A percentile compares a stretch with the other conserved stretches of the same genome.
These are phyloP conservation scores for Daldinia grandis DNA, from an alignment of 495 filamentous ascomycete genomes.

Conservation along the genomic window DNA sequence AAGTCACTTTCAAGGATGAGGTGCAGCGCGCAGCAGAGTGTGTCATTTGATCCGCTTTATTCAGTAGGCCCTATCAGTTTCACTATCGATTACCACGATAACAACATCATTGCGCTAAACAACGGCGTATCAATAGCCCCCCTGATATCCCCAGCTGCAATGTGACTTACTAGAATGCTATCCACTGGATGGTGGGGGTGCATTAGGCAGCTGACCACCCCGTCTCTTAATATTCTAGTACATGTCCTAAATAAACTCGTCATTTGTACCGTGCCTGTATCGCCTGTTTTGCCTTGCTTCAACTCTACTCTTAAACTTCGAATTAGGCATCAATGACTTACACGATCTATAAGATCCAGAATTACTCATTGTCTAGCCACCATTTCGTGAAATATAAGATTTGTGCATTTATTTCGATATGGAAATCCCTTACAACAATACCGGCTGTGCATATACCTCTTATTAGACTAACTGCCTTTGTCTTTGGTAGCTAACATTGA, in stretches of 20 bases:
- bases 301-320: neutral
- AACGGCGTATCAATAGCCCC: slow-evolving; percentile 16
- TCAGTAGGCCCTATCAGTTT: slow-evolving; percentile 29
- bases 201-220: slow-evolving; percentile 40
- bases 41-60: slow-evolving; percentile 41
- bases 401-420: neutral
- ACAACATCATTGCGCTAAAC: slow-evolving; percentile 25
- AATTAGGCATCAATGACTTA: neutral
- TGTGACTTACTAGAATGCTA: slow-evolving; percentile 19
- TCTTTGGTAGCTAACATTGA: neutral
- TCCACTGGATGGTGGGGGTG: slow-evolving; percentile 24
- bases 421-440: neutral
- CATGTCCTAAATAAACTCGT: neutral
- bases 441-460: too few species aligned
- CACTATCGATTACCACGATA: slow-evolving; percentile 39
- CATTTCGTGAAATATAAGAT: neutral
- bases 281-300: neutral
- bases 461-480: too few species aligned
- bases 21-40: slow-evolving; percentile 29
- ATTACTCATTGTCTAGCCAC: neutral
- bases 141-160: slow-evolving; percentile 17
- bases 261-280: neutral
- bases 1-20: slow-evolving; percentile 20
- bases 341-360: neutral
- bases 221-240: neutral